These are phyloP conservation scores for Rhodotorula sp. DNA, from an alignment of 1,284 basidiomycete genomes.

Conservation along the genomic window DNA sequence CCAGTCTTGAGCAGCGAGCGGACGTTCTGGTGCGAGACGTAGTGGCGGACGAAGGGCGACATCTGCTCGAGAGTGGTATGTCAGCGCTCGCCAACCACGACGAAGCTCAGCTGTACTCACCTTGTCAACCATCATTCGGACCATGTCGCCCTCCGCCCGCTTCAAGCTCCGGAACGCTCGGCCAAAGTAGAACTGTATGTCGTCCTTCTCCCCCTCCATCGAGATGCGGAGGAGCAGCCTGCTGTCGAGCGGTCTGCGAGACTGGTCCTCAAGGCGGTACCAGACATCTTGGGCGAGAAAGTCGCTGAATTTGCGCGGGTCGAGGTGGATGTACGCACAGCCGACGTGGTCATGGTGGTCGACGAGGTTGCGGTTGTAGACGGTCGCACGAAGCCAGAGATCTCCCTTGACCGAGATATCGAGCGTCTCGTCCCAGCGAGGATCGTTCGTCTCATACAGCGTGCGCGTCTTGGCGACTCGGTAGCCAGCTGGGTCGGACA, in stretches of 20 bases:
- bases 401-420: constrained; percentile 78
- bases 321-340: constrained; percentile 85
- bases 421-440: constrained; percentile 96
- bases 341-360: constrained; percentile 60
- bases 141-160: constrained; percentile 92
- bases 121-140: constrained; percentile 95
- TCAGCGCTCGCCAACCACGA: background rate
- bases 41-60: constrained; percentile 88
- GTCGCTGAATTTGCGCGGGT: constrained; percentile 84
- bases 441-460: constrained; percentile 84
- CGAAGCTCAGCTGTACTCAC: constrained; percentile 52
- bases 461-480: constrained; percentile 92
- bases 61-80: constrained; percentile 60
- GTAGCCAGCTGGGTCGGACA: constrained; percentile 87
- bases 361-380: constrained; percentile 82
- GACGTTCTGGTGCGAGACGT: constrained; percentile 62
- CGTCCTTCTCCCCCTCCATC: constrained; percentile 94
- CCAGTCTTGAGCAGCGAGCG: constrained; percentile 40
- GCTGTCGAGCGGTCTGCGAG: constrained; percentile 48
- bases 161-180: constrained; percentile 92
- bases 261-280: constrained; percentile 70
- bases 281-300: constrained; percentile 87
- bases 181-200: constrained; percentile 96
- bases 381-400: constrained; percentile 93
- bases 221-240: constrained; percentile 83